Conservation (phyloP, 1,284 basidiomycete species). For the Xerocomus nothofagi region DNA sequence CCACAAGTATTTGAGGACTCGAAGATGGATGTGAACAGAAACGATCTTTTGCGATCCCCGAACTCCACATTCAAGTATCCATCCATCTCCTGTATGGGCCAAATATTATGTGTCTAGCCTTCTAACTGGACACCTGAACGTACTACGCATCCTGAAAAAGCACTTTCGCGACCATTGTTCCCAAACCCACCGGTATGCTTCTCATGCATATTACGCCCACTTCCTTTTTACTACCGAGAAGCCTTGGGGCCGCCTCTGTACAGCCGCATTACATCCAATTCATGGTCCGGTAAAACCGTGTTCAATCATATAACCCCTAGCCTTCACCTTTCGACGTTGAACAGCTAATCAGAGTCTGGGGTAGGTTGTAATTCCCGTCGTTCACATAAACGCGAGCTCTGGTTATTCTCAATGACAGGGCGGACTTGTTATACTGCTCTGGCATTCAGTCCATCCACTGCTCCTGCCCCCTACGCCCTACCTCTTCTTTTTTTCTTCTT, state of each 20-base stretch:
- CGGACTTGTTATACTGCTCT: not conserved
- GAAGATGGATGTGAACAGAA: conserved; percentile 53
- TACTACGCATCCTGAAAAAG: not conserved
- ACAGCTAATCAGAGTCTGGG: too few relatives aligned
- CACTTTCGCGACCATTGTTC: not conserved
- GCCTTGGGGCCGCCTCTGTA: not conserved
- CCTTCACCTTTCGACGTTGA: not conserved
- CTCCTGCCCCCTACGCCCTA: too few relatives aligned
- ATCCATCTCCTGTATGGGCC: not conserved
- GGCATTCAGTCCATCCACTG: too few relatives aligned
- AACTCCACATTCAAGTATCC: conserved; percentile 47
- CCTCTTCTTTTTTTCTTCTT: too few relatives aligned
- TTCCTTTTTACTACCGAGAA: not conserved
- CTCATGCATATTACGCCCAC: not conserved
- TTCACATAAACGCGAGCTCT: too few relatives aligned
- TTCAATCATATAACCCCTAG: not conserved
- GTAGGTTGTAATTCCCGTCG: not conserved
- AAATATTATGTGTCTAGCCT: not conserved
- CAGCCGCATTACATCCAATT: not conserved
- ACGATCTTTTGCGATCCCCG: conserved; percentile 51
- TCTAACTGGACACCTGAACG: not conserved
- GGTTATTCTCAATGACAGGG: not conserved
- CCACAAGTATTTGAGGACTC: conserved; percentile 54
- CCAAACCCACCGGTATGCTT: not conserved
- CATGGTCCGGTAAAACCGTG: not conserved